A percentile compares a stretch with the other conserved stretches of the same genome.
These are phyloP conservation scores for Euphorbia lathyris DNA, from an alignment of 345 rosid genomes.

Conservation along the genomic window DNA sequence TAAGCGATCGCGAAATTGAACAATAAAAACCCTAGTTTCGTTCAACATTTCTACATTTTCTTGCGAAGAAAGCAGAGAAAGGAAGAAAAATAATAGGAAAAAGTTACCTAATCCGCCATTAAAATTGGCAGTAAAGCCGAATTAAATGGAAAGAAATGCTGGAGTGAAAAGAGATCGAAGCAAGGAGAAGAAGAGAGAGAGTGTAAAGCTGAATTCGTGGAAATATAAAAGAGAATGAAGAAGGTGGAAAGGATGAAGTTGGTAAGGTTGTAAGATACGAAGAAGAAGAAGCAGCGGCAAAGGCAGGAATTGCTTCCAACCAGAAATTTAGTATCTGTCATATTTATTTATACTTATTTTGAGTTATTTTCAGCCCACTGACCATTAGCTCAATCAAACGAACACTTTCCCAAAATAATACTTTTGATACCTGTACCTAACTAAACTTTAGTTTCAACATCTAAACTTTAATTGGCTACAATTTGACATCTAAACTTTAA, in stretches of 20 bases:
- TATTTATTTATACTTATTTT: background rate
- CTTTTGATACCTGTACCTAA: background rate
- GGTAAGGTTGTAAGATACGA: background rate
- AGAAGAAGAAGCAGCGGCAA: constrained; percentile 8
- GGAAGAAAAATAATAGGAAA: background rate
- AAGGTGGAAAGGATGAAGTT: background rate
- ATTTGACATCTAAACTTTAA: too few relatives aligned
- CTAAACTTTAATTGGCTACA: too few relatives aligned
- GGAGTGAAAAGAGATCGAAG: constrained; percentile 1
- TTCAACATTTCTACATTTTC: constrained; percentile 6
- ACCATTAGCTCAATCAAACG: background rate
- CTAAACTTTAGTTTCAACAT: background rate
- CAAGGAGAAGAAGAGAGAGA: background rate
- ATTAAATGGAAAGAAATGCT: too few relatives aligned
- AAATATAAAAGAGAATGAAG: background rate
- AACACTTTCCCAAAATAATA: background rate
- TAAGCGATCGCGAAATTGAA: background rate
- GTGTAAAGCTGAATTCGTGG: background rate
- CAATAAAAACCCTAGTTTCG: background rate
- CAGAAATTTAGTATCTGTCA: constrained; percentile 21
- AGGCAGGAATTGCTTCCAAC: constrained; percentile 22
- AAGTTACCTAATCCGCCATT: constrained; percentile 8
- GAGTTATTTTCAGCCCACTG: background rate
- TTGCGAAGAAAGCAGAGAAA: constrained; percentile 7
- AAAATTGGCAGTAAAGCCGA: background rate